Evolutionary conservation across 805 yeast species (phyloP), one percentile per base, ranked within the genome.

Genomic region (Candida namnaoensis): DNA sequence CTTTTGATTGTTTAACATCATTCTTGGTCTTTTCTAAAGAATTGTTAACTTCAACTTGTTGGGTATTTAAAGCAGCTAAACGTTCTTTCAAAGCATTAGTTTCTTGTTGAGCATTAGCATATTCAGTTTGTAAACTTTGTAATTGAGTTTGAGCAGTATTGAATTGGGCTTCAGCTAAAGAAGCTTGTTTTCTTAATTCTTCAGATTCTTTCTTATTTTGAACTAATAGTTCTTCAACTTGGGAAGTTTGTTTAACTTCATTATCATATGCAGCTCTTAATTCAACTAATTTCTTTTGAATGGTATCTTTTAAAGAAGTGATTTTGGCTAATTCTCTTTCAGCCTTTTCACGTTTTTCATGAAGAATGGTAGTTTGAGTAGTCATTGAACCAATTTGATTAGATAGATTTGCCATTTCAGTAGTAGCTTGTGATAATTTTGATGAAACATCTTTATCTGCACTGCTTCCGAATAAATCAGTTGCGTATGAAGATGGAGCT

Each of bases 351-450:
- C 87, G 80, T 61, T 84, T 84, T 23, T 76, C 82, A 45, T 80
- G 80, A 28, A 84, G 70, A 13, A 71, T 72, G 1, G 84, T 68
- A 2, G 95, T 85, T 60, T 88, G 96, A 23, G 72, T 63, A 1
- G 88, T 74, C 48, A 91, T 66, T 0, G 95, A 83, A 47, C 78
- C 78, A 48, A 87, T 81, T 64, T 90, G 96, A 51, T 82, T 86
- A 0, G 95, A 83, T 35, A 85, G 69, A 51, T 90, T 87, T 13
- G 95, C 96, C 58, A 88, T 74, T 51, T 87, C 96, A 7, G 88
- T 75, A 7, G 93, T 78, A 5, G 95, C 91, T 45, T 76, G 75
- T 1, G 95, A 78, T 39, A 88, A 65, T 53, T 81, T 78, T 27
- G 80, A 78, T 1, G 86, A 73, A 1, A 81, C 71, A 40, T 75